Percentiles rank a stretch among this genome's conserved stretches.
Evolutionary conservation across 2,329 filamentous ascomycete genomes (phyloP).

Genomic region (Aspergillus glaucus): DNA sequence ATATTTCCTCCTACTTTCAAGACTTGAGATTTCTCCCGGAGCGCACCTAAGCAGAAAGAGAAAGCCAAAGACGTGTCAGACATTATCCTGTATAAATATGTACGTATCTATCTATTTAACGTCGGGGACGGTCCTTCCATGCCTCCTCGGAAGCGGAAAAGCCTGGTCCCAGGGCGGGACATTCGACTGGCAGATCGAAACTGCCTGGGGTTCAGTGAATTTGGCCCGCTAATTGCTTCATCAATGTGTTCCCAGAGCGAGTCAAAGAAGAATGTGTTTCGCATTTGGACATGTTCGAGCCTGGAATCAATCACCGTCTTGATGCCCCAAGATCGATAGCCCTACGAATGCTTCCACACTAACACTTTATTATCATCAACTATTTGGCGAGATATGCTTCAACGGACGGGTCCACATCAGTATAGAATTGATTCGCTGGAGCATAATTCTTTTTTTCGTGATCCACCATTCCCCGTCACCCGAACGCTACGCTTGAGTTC

Average conservation of each 20-base stretch:
- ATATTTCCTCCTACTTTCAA: too few relatives aligned
- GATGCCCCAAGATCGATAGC: slow-evolving; percentile 13
- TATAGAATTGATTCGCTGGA: slow-evolving; percentile 16
- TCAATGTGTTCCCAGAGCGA: slow-evolving; percentile 2
- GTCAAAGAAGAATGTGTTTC: slow-evolving; percentile 9
- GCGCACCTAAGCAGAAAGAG: too few relatives aligned
- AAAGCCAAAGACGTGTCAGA: too few relatives aligned
- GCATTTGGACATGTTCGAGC: slow-evolving; percentile 16
- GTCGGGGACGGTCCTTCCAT: too few relatives aligned
- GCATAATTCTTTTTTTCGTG: slow-evolving; percentile 10
- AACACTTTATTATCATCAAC: slow-evolving; percentile 9
- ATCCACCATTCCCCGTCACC: slow-evolving; percentile 15
- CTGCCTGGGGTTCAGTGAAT: too few relatives aligned
- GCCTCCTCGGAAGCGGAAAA: too few relatives aligned
- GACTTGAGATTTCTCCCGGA: too few relatives aligned
- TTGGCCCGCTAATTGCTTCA: neutral
- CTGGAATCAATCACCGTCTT: slow-evolving; percentile 9
- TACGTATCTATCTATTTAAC: too few relatives aligned
- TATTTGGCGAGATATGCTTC: slow-evolving; percentile 15
- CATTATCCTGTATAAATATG: too few relatives aligned
- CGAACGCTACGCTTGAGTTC: slow-evolving; percentile 17
- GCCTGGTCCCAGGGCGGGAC: too few relatives aligned
- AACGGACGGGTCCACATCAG: slow-evolving; percentile 9
- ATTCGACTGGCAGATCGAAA: too few relatives aligned
- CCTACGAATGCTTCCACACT: slow-evolving; percentile 15